These are phyloP conservation scores for Dactylonectria macrodidyma DNA, from an alignment of 2,329 filamentous ascomycete genomes.

Conservation along the genomic window DNA sequence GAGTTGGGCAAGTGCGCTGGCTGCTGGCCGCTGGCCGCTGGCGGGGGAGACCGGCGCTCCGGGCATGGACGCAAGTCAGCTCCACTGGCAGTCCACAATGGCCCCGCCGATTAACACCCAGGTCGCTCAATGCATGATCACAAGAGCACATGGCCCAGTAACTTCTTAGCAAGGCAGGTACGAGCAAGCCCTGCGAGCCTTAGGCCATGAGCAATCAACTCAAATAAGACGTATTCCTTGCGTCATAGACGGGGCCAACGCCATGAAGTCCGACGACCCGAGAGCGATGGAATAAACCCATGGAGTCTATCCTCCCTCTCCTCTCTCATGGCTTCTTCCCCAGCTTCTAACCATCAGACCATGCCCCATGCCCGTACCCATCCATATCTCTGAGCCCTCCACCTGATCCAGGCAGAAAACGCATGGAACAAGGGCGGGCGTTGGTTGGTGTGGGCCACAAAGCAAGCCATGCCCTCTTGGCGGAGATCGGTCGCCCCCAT, in stretches of 20 bases:
- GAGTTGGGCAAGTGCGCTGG: neutral
- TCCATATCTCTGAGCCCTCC: constrained; percentile 7
- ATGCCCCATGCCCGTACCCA: constrained; percentile 9
- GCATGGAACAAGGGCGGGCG: constrained; percentile 29
- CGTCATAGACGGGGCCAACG: neutral
- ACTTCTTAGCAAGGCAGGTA: neutral
- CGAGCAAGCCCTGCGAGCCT: too few relatives aligned
- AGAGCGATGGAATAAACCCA: neutral
- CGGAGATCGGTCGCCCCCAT: constrained; percentile 16
- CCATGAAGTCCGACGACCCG: neutral
- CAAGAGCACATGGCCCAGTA: constrained; percentile 3
- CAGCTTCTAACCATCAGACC: constrained; percentile 11
- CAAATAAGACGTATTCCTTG: neutral
- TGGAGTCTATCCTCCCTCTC: neutral
- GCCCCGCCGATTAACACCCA: neutral
- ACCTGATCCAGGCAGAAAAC: constrained; percentile 26
- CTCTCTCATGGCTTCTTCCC: neutral
- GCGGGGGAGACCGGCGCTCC: neutral
- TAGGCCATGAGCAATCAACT: neutral
- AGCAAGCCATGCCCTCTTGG: constrained; percentile 17
- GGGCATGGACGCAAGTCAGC: neutral
- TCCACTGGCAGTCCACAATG: neutral
- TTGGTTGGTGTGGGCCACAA: constrained; percentile 15
- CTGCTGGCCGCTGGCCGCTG: neutral
- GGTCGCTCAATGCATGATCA: constrained; percentile 1